Evolutionary conservation across 306 rosid species (phyloP).

Genomic region (Inga oerstediana): DNA sequence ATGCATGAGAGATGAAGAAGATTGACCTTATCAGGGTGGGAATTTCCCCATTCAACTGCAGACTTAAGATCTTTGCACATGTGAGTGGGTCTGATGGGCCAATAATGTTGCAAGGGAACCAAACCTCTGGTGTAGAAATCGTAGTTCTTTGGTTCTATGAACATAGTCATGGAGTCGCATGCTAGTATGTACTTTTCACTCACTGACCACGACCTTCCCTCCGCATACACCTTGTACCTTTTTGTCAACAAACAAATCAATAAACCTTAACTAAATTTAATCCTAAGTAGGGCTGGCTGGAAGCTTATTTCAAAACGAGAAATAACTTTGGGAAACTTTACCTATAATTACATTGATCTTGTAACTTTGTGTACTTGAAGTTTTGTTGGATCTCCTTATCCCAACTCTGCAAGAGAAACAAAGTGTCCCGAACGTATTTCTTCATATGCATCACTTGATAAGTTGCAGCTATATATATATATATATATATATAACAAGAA

Average conservation of each 20-base stretch:
- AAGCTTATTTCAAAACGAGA: background rate
- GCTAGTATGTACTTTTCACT: conserved; percentile 59
- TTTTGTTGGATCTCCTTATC: background rate
- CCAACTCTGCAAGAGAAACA: conserved; percentile 41
- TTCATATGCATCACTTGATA: too few species aligned
- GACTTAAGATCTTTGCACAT: conserved; percentile 46
- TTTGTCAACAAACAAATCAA: background rate
- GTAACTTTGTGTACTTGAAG: conserved; percentile 42
- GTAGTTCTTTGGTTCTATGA: conserved; percentile 40
- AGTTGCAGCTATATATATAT: too few species aligned
- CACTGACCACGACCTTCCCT: conserved; percentile 58
- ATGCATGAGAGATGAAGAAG: background rate
- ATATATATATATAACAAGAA: too few species aligned
- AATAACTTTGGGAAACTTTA: background rate
- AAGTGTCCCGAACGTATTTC: too few species aligned
- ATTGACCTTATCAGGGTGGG: conserved; percentile 38
- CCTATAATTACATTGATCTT: conserved; percentile 56
- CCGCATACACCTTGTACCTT: conserved; percentile 62
- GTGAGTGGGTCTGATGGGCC: conserved; percentile 44
- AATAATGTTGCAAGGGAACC: conserved; percentile 47
- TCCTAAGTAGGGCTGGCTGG: background rate
- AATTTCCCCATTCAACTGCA: conserved; percentile 61
- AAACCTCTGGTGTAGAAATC: conserved; percentile 55
- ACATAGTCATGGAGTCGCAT: conserved; percentile 59
- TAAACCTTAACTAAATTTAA: background rate